Conservation (phyloP, 805 yeast species). For the Zygoascus flipseniorum region DNA sequence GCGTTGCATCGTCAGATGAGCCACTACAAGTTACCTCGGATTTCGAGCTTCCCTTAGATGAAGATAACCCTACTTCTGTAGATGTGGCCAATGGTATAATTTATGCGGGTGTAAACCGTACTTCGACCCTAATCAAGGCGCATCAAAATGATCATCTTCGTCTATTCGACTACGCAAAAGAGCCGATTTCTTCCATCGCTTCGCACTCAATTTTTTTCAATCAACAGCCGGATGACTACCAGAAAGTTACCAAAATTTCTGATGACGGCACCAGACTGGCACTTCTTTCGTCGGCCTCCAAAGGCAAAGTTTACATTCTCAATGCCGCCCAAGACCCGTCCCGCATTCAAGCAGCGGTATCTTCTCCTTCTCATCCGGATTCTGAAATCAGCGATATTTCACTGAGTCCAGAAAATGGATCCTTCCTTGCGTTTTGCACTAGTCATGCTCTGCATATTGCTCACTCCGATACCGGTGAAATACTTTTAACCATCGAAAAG, state of each 20-base stretch:
- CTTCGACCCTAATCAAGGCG: conserved; percentile 45
- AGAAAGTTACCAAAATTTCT: conserved; percentile 50
- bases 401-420: conserved; percentile 24
- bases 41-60: conserved; percentile 28
- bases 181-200: not conserved
- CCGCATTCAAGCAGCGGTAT: conserved; percentile 36
- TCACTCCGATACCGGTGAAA: conserved; percentile 40
- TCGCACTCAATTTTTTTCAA: conserved; percentile 47
- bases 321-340: conserved; percentile 32
- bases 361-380: not conserved
- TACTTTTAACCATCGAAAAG: conserved; percentile 14
- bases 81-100: conserved; percentile 47
- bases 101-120: conserved; percentile 70
- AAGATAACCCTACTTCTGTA: conserved; percentile 83
- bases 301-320: conserved; percentile 55
- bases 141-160: conserved; percentile 66
- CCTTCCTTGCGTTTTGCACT: not conserved
- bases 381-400: conserved; percentile 54
- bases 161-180: conserved; percentile 33
- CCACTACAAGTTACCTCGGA: not conserved
- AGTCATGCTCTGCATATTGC: conserved; percentile 38
- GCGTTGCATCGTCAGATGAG: not conserved
- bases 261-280: conserved; percentile 56
- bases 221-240: conserved; percentile 44
- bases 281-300: conserved; percentile 57